These are phyloP conservation scores for Quercus cerris DNA, from an alignment of 306 rosid species.

Conservation along the genomic window DNA sequence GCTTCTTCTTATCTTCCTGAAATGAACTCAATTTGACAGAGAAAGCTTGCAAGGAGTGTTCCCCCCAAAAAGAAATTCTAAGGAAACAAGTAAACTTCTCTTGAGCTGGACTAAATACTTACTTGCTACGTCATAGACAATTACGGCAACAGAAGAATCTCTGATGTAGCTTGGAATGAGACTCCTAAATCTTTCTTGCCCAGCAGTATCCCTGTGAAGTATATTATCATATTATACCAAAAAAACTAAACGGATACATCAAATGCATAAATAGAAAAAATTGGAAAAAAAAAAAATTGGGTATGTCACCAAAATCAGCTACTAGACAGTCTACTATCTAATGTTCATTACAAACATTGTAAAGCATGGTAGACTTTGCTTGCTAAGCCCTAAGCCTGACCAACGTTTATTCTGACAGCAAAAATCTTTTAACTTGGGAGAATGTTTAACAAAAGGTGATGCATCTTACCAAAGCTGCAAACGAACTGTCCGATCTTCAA, in stretches of 20 bases:
- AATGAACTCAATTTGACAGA: neutral
- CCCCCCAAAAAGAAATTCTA: neutral
- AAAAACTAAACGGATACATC: neutral
- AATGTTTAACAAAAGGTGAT: slow-evolving; percentile 7
- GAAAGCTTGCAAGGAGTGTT: neutral
- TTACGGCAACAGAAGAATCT: slow-evolving; percentile 96
- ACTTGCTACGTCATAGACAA: slow-evolving; percentile 93
- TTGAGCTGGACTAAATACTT: slow-evolving; percentile 27
- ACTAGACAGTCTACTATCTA: neutral
- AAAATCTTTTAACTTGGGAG: neutral
- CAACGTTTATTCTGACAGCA: neutral
- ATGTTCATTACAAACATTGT: neutral
- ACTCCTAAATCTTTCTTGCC: slow-evolving; percentile 98
- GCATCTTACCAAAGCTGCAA: slow-evolving; percentile 90
- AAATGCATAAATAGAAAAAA: neutral
- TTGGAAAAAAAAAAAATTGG: neutral
- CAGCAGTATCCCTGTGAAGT: slow-evolving; percentile 92
- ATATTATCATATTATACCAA: neutral
- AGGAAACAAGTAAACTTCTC: neutral
- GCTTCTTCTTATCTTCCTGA: neutral
- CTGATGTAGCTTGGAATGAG: slow-evolving; percentile 98
- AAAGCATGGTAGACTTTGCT: neutral
- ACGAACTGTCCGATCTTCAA: slow-evolving; percentile 98
- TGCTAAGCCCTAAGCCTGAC: neutral
- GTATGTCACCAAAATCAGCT: neutral